These are phyloP conservation scores for Rugonectria rugulosa DNA, from an alignment of 2,329 filamentous ascomycete species.

Conservation along the genomic window DNA sequence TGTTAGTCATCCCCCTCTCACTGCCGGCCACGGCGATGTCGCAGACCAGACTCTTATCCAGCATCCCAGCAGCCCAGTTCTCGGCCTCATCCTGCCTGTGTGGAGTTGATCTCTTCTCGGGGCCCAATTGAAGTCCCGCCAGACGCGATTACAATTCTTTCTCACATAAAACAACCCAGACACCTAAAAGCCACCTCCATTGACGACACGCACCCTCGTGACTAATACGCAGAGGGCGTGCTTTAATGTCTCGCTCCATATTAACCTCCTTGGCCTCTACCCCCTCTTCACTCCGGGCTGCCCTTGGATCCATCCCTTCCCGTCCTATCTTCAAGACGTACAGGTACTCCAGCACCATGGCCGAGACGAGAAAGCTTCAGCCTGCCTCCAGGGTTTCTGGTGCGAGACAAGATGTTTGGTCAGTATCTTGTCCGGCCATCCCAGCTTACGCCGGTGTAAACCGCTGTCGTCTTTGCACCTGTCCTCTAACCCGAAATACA, in stretches of 20 bases:
- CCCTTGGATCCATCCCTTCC: conserved; percentile 29
- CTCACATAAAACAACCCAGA: background rate
- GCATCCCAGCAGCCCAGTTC: background rate
- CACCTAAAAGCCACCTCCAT: conserved; percentile 3
- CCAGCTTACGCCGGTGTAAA: background rate
- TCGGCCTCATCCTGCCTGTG: background rate
- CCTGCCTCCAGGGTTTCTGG: conserved; percentile 59
- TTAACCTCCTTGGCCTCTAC: conserved; percentile 36
- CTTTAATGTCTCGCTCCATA: conserved; percentile 39
- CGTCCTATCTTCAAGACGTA: conserved; percentile 28
- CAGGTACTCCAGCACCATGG: conserved; percentile 50
- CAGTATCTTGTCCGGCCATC: conserved; percentile 31
- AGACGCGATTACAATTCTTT: conserved; percentile 7
- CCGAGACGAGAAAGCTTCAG: conserved; percentile 54
- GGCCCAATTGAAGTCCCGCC: conserved; percentile 19
- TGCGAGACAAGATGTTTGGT: conserved; percentile 62
- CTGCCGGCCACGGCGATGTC: conserved; percentile 37
- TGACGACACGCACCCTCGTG: conserved; percentile 12
- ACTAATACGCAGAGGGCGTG: conserved; percentile 21
- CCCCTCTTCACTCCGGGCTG: conserved; percentile 30
- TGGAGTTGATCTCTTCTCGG: conserved; percentile 14
- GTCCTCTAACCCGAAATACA: conserved; percentile 36
- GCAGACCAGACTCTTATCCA: conserved; percentile 25
- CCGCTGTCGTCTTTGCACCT: background rate
- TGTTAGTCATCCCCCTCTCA: conserved; percentile 34